Base-by-base conservation (phyloP, 768 basidiomycete species). In the Kwoniella sp. region DNA sequence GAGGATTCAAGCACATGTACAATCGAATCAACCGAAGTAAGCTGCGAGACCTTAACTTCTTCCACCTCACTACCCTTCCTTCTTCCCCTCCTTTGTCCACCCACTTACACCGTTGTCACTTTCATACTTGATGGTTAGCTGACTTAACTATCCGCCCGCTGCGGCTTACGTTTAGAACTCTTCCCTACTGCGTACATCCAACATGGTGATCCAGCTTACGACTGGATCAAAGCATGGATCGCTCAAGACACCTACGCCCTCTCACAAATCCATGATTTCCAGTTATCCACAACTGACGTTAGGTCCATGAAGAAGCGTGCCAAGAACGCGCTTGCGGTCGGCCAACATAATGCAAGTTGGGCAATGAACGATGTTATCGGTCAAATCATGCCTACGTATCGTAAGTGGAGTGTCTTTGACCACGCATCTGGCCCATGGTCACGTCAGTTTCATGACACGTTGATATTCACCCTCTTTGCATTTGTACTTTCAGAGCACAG, bases 161-260 rank as follows among this genome's bases (percentile, higher is more conserved):
- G n/a, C n/a, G n/a, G n/a, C n/a, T n/a, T n/a, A n/a, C n/a, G n/a
- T n/a, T 24, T 44, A 71, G 71, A 13, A 2, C 55, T 74, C n/a
- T 74, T 66, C 55, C 70, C 73, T 3, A 65, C 70, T n/a, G 65
- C 68, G 2, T 71, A 72, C 57, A 63, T 74, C 33, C 19, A 56
- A 19, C 37, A 21, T 33, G 22, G 33, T 12, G 70, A 74, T 37
- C 66, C 66, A 12, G 57, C 73, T 19, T 74, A 64, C 57, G 25
- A 46, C 24, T 74, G 73, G 70, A 60, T 74, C 22, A 68, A 62
- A 51, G 58, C 73, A 7, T 74, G 55, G 52, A 52, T 74, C 17
- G 70, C 73, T 10, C 73, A 72, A 61, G 70, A 71, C 47, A 54
- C 63, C 8, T 51, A 47, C 10, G 70, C 58, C n/a, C 73, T 70